These are phyloP conservation scores for Zalaria obscura DNA, from an alignment of 2,329 filamentous ascomycete genomes.

Conservation along the genomic window DNA sequence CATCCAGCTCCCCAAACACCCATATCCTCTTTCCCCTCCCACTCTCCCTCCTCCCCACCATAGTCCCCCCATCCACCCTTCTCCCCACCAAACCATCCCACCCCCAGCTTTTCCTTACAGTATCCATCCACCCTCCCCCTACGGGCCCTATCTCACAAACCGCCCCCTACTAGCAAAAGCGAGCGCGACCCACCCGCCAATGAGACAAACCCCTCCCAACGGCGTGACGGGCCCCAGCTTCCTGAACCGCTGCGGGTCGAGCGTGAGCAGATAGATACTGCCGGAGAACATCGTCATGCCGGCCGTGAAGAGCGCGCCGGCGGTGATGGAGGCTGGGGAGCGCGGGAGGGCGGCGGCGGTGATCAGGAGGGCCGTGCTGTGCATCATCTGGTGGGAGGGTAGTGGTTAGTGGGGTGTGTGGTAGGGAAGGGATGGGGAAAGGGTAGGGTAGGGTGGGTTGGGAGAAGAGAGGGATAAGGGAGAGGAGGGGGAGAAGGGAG, in stretches of 20 bases:
- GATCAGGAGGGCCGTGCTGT: constrained; percentile 29
- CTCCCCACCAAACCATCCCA: no score
- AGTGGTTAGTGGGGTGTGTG: no score
- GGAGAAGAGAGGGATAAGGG: not conserved
- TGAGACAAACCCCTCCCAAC: constrained; percentile 48
- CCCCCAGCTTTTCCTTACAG: no score
- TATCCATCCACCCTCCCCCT: no score
- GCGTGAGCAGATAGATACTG: constrained; percentile 47
- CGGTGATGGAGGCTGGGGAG: constrained; percentile 36
- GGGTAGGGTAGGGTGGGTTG: no score
- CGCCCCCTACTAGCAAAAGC: constrained; percentile 21
- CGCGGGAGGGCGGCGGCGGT: constrained; percentile 49
- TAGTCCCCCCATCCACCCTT: no score
- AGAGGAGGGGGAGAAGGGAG: not conserved
- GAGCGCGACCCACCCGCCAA: constrained; percentile 46
- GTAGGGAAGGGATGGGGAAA: not conserved
- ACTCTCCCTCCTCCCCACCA: no score
- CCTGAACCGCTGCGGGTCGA: constrained; percentile 48
- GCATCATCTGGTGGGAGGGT: not conserved
- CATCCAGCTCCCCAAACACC: no score
- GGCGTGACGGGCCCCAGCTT: constrained; percentile 51
- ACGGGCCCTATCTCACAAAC: not conserved
- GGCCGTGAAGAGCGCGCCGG: constrained; percentile 44
- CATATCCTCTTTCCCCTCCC: no score
- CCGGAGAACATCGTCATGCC: constrained; percentile 57